Percentiles rank a stretch among this genome's conserved stretches.
phyloP scores from a whole-genome alignment of 768 basidiomycete genomes.

The Pisolithus sp. region DNA sequence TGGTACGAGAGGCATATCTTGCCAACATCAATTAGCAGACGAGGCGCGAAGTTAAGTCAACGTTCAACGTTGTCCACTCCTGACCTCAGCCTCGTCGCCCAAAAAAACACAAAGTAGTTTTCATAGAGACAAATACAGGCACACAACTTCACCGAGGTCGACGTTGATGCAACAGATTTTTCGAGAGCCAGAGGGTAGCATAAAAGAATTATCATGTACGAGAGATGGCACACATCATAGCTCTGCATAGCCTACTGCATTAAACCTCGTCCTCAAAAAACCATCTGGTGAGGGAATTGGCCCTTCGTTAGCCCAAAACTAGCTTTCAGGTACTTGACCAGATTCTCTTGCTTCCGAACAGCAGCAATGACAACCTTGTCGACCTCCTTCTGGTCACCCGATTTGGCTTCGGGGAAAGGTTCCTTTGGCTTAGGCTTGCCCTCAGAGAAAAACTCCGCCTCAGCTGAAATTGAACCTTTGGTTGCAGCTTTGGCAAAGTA shows the following conservation, averaged over 20 bases:
- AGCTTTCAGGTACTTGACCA: conserved; percentile 89
- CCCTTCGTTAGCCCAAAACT: conserved; percentile 95
- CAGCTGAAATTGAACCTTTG: conserved; percentile 72
- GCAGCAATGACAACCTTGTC: conserved; percentile 76
- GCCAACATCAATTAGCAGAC: conserved; percentile 18
- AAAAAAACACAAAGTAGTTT: no score
- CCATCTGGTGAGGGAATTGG: conserved; percentile 92
- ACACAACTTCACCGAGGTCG: no score
- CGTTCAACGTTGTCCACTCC: no score
- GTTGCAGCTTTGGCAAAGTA: conserved; percentile 82
- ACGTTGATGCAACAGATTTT: no score
- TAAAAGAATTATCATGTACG: neutral
- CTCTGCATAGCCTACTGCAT: conserved; percentile 14
- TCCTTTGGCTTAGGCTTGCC: conserved; percentile 90
- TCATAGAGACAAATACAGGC: no score
- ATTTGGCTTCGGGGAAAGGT: conserved; percentile 78
- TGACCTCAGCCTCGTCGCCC: no score
- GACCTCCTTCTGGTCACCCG: conserved; percentile 84
- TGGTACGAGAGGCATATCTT: conserved; percentile 11
- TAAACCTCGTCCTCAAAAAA: conserved; percentile 53
- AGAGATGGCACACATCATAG: conserved; percentile 15
- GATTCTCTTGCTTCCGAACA: conserved; percentile 85
- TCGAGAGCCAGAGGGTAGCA: neutral
- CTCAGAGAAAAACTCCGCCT: conserved; percentile 95
- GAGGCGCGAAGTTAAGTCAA: no score